phyloP scores from a whole-genome alignment of 805 yeast genomes.

The Metschnikowia lunata region DNA sequence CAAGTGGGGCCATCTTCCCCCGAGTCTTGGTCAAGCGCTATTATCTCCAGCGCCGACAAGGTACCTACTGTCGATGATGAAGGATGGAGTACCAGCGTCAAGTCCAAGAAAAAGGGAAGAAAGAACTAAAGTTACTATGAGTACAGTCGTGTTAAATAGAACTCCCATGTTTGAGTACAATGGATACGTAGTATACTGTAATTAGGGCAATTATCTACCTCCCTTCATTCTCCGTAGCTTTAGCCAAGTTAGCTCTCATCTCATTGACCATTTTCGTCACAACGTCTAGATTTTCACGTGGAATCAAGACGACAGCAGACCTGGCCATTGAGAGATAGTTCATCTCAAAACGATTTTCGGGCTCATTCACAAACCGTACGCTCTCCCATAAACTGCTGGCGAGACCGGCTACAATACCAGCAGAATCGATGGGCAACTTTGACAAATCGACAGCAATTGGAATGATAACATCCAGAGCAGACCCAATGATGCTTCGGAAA shows the following conservation, averaged over 20 bases:
- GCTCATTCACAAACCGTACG: constrained; percentile 15
- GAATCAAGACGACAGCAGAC: constrained; percentile 56
- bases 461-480: constrained; percentile 51
- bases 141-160: too few relatives aligned
- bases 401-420: constrained; percentile 65
- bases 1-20: constrained; percentile 36
- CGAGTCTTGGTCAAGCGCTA: constrained; percentile 71
- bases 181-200: too few relatives aligned
- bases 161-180: too few relatives aligned
- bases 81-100: constrained; percentile 43
- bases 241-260: constrained; percentile 1
- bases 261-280: constrained; percentile 21
- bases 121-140: constrained; percentile 13
- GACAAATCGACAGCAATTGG: constrained; percentile 55
- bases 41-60: constrained; percentile 41
- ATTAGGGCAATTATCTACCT: too few relatives aligned
- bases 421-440: constrained; percentile 51
- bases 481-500: constrained; percentile 46
- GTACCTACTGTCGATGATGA: constrained; percentile 39
- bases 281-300: constrained; percentile 42
- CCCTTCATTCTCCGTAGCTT: neutral
- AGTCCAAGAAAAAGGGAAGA: constrained; percentile 37
- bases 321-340: constrained; percentile 58
- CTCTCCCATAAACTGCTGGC: constrained; percentile 46
- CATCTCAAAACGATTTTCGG: constrained; percentile 40